Percentiles rank a stretch among this genome's conserved stretches.
These are phyloP conservation scores for Hypoxylon sp. DNA, from an alignment of 2,329 filamentous ascomycete species.

Conservation along the genomic window DNA sequence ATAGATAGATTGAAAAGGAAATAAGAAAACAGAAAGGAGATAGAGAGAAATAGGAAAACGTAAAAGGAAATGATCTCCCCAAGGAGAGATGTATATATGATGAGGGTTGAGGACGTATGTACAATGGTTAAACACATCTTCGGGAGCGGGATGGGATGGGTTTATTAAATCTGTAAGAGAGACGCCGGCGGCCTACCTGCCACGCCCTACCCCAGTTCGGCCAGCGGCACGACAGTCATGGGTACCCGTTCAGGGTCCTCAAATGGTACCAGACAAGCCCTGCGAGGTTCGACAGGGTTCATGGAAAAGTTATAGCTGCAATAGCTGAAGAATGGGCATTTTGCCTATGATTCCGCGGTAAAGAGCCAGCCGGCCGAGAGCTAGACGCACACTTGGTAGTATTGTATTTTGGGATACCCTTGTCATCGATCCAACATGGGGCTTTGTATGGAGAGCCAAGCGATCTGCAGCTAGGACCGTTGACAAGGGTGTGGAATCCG, in stretches of 20 bases:
- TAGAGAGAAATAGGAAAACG: constrained; percentile 45
- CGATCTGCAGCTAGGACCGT: constrained; percentile 54
- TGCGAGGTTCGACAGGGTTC: constrained; percentile 29
- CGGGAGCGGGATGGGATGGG: constrained; percentile 39
- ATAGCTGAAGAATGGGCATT: constrained; percentile 32
- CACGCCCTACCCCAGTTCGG: constrained; percentile 45
- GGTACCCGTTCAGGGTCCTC: constrained; percentile 42
- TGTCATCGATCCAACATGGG: constrained; percentile 46
- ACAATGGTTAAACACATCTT: constrained; percentile 43
- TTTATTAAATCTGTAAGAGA: constrained; percentile 43
- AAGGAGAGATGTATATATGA: constrained; percentile 48
- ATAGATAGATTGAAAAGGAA: constrained; percentile 45
- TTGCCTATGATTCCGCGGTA: constrained; percentile 40
- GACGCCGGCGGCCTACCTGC: constrained; percentile 30
- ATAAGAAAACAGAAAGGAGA: constrained; percentile 44
- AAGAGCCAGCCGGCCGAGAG: constrained; percentile 25
- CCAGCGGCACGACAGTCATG: constrained; percentile 45
- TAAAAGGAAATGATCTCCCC: constrained; percentile 51
- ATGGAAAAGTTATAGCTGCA: constrained; percentile 14
- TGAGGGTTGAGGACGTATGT: constrained; percentile 44
- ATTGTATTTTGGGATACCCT: constrained; percentile 34
- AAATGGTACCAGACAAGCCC: constrained; percentile 38
- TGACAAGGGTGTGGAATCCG: constrained; percentile 41
- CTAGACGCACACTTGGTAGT: constrained; percentile 44
- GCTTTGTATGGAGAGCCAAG: constrained; percentile 49